Evolutionary conservation across 2,329 filamentous ascomycete genomes (phyloP), one percentile per base, ranked within the genome.

Genomic region (Penicillium janthinellum): DNA sequence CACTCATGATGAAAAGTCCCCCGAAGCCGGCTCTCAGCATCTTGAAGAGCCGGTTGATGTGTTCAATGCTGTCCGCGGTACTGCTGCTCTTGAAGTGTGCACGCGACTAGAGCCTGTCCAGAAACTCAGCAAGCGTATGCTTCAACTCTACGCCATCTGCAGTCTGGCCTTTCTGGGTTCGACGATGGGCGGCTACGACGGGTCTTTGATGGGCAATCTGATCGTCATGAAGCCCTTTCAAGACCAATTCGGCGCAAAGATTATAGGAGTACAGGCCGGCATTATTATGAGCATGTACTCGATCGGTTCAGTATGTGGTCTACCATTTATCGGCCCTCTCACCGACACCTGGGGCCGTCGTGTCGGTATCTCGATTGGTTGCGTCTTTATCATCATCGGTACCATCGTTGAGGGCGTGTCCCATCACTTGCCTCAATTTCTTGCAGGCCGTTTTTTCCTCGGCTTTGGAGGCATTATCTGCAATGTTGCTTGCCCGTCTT

Each of bases 151-250:
- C 2, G 42, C 42, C 5, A 45, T 45, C 42, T 45, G 42, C 20
- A 28, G 42, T 15, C 34, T 71, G 22, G 78, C 76, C 35, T 81
- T 78, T 67, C 75, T 79, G 63, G 78, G 75, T 60, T 82, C 80
- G 25, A 84, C 82, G 8, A 81, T 83, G 78, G 85, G 85, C 69
- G 84, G 84, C 31, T 86, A 83, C 63, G 84, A 87, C 64, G 83
- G 83, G 39, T 84, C 81, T 31, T 78, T 88, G 52, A 83, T 86
- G 67, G 81, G 81, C 58, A 80, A 80, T 38, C 71, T 85, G 17
- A 70, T 81, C 17, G 78, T 80, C 41, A 85, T 85, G 73, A 74
- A 73, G 31, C 62, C 67, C 15, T 82, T 81, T 71, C 70, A 77
- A 39, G 64, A 72, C 5, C 78, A 76, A 65, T 82, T 80, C 70